Evolutionary conservation across 1,139 yeast genomes (phyloP).

Genomic region (Meyerozyma sp.): DNA sequence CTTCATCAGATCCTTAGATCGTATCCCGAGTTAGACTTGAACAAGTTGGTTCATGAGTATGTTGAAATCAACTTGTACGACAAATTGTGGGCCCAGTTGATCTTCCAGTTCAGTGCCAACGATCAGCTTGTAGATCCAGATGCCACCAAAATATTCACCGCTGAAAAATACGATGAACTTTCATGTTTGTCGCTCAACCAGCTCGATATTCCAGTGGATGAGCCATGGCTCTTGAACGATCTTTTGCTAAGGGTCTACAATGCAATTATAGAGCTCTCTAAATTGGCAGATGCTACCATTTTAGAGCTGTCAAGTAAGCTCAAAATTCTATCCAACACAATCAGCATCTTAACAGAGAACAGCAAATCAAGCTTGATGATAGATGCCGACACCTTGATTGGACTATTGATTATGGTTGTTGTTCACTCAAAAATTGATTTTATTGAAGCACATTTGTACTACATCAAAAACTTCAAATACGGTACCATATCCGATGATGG

Average conservation of each 20-base stretch:
- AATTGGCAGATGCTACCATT: constrained; percentile 39
- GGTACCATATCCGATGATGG: constrained; percentile 25
- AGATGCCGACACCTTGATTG: constrained; percentile 80
- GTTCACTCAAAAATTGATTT: constrained; percentile 56
- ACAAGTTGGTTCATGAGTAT: constrained; percentile 57
- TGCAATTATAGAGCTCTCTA: constrained; percentile 54
- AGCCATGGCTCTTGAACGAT: constrained; percentile 35
- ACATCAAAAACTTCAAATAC: constrained; percentile 56
- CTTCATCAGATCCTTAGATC: constrained; percentile 24
- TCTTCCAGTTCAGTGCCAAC: constrained; percentile 33
- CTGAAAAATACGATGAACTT: constrained; percentile 35
- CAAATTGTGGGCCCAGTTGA: constrained; percentile 53
- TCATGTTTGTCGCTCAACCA: constrained; percentile 64
- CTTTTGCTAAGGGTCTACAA: constrained; percentile 44
- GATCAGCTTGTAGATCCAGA: constrained; percentile 21
- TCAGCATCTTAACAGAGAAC: constrained; percentile 44
- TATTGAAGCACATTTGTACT: constrained; percentile 60
- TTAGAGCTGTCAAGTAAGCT: constrained; percentile 52
- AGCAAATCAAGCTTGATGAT: constrained; percentile 24
- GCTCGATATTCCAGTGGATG: constrained; percentile 50
- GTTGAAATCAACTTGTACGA: constrained; percentile 66
- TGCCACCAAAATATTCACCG: constrained; percentile 26
- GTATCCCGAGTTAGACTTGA: constrained; percentile 49
- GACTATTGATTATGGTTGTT: constrained; percentile 67
- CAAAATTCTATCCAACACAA: constrained; percentile 46